Evolutionary conservation across 805 yeast genomes (phyloP).

Genomic region (Saturnispora ahearnii): DNA sequence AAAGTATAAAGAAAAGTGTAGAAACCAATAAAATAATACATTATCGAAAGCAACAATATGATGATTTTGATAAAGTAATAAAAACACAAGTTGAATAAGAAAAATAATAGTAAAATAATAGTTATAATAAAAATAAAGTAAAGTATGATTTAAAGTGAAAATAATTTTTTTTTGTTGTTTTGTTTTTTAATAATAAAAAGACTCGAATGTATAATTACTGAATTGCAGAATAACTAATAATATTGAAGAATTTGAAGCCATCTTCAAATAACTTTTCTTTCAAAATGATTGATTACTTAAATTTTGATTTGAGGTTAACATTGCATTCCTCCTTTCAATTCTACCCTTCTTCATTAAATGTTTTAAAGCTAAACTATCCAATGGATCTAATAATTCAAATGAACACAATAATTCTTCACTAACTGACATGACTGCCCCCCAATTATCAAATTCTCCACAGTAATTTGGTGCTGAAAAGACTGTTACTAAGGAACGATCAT

Average conservation of each 20-base stretch:
- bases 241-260: constrained; percentile 5
- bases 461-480: constrained; percentile 71
- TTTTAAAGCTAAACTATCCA: constrained; percentile 86
- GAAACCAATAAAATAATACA: not conserved
- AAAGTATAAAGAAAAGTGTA: not conserved
- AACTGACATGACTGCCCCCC: constrained; percentile 99
- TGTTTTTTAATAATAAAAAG: not conserved
- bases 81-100: not conserved
- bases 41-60: not conserved
- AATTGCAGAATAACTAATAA: not conserved
- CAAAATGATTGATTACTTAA: constrained; percentile 6
- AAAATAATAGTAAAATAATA: not conserved
- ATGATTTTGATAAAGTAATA: not conserved
- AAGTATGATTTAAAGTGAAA: not conserved
- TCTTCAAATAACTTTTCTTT: constrained; percentile 4
- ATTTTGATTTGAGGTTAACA: constrained; percentile 13
- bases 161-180: not conserved
- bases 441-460: constrained; percentile 80
- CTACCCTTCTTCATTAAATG: constrained; percentile 93
- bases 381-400: constrained; percentile 87
- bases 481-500: constrained; percentile 61
- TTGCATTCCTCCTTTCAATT: constrained; percentile 67
- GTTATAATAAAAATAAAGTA: not conserved
- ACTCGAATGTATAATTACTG: not conserved
- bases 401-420: constrained; percentile 87